phyloP scores from a whole-genome alignment of 306 rosid species.

The Prunus persica region Prunus_persica_NCBIv2 NC_034013.1:864501-865000 shows the following conservation, averaged over 20 bases:
- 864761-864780: background rate
- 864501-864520: too few species aligned
- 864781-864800: background rate
- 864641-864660: background rate
- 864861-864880: background rate
- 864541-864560: too few species aligned
- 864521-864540: too few species aligned
- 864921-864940: background rate
- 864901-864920: background rate
- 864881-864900: too few species aligned
- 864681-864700: background rate
- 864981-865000: background rate
- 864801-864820: background rate
- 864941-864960: background rate
- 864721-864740: background rate
- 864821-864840: background rate
- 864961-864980: background rate
- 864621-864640: conserved; percentile 2
- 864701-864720: background rate
- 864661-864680: background rate
- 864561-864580: background rate
- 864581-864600: too few species aligned
- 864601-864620: conserved; percentile 21
- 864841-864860: conserved; percentile 3
- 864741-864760: background rate